A percentile compares a stretch with the other conserved stretches of the same genome.
Evolutionary conservation across 345 rosid genomes (phyloP).

Genomic region (Microcos paniculata): DNA sequence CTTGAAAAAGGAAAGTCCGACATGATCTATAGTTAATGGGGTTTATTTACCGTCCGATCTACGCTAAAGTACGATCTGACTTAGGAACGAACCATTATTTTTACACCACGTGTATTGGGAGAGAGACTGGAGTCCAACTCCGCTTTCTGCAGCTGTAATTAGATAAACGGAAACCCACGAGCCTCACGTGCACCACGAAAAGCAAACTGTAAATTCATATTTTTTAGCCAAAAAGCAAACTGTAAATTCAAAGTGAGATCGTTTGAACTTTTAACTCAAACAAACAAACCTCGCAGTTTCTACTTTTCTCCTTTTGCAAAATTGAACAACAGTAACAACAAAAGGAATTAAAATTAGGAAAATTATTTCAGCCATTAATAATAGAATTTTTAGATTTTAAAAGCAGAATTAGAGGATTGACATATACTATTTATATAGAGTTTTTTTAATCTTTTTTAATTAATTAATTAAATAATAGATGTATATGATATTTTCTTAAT

Average conservation of each 20-base stretch:
- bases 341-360: too few species aligned
- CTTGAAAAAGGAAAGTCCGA: background rate
- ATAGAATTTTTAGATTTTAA: too few species aligned
- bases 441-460: too few species aligned
- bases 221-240: background rate
- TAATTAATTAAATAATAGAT: too few species aligned
- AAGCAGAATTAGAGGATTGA: too few species aligned
- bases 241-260: background rate
- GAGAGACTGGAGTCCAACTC: background rate
- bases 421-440: too few species aligned
- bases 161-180: background rate
- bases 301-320: too few species aligned
- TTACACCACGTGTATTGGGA: background rate
- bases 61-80: slow-evolving; percentile 5
- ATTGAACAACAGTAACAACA: too few species aligned
- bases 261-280: background rate
- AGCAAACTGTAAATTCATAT: background rate
- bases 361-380: too few species aligned
- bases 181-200: slow-evolving; percentile 8
- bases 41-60: slow-evolving; percentile 7
- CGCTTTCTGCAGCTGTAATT: background rate
- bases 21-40: background rate
- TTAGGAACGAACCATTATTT: background rate
- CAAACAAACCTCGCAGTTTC: background rate
- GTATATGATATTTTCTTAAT: too few species aligned